These are phyloP conservation scores for Pythium graminicola DNA, from an alignment of 352 stramenopile genomes.

Conservation along the genomic window DNA sequence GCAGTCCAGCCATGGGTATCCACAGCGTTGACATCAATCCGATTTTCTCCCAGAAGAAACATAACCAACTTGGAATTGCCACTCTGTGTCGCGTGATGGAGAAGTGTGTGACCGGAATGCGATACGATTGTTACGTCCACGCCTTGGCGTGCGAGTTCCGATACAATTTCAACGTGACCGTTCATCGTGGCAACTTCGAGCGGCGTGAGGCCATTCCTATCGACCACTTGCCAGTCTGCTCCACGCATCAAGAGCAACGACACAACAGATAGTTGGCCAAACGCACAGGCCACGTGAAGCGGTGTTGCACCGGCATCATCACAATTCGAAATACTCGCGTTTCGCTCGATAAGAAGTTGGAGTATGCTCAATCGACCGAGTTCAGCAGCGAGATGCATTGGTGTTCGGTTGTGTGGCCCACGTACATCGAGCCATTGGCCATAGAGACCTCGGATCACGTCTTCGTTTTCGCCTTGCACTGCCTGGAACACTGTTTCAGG, in stretches of 20 bases:
- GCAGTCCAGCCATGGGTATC: background rate
- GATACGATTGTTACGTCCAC: background rate
- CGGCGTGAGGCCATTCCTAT: background rate
- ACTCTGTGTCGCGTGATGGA: conserved; percentile 1
- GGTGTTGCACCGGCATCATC: background rate
- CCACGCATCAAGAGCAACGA: background rate
- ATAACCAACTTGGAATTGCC: background rate
- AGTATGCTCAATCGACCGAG: background rate
- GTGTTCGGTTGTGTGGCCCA: background rate
- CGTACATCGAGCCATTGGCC: background rate
- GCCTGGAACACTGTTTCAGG: conserved; percentile 2
- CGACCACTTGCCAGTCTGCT: background rate
- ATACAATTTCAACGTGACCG: background rate
- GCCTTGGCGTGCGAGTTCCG: background rate
- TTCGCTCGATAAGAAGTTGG: background rate
- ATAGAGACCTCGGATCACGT: background rate
- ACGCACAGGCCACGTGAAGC: conserved; percentile 1
- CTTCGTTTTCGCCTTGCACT: background rate
- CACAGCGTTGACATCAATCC: background rate
- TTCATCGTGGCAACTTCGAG: background rate
- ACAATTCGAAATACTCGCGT: background rate
- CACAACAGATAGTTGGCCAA: background rate
- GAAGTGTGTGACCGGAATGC: background rate
- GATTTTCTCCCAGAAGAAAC: background rate
- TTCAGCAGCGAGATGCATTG: background rate